Evolutionary conservation across 2,329 filamentous ascomycete genomes (phyloP), one percentile per base, ranked within the genome.

Genomic region (Kalmusia sp.): DNA sequence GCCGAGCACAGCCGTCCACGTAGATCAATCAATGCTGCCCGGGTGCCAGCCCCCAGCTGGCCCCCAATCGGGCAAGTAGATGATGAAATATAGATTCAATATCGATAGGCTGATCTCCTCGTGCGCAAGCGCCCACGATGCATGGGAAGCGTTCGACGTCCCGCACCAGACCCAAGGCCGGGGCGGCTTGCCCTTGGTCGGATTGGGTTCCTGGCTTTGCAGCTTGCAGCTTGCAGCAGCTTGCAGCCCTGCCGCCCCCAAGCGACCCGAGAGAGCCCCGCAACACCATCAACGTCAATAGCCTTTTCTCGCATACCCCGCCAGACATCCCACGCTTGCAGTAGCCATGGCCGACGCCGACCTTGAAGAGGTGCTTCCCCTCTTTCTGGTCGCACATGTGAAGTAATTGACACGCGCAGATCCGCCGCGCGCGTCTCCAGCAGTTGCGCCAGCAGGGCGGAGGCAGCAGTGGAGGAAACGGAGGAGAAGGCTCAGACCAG

Each of bases 351-450:
- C 83, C 25, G 86, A 89, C 78, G 80, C 84, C 64, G 86, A 89
- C 70, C 77, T 89, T 52, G 86, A 88, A 71, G 84, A 87, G 75
- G 83, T 84, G 62, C 17, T 9, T 22, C 21, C n/a, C 8, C 57
- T 67, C 55, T 40, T 35, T n/a, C n/a, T n/a, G n/a, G n/a, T 49
- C 30, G 38, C 34, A 41, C 49, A 11, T 7, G 7, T 27, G 14
- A 19, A 21, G 5, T 19, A 27, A 25, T 45, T 39, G n/a, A 49
- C 49, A 38, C 30, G 28, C 43, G 39, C 69, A 96, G 89, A 97
- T 98, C 72, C 84, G 93, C 73, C 90, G 91, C 76, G 93, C 93
- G 68, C 92, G 95, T 58, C 87, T 97, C 49, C 91, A 93, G 77
- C 93, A 99, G 80, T 88, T 98, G 63, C 95, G 96, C 77, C 84